These are phyloP conservation scores for Spathaspora sp. DNA, from an alignment of 805 yeast species.

Conservation along the genomic window DNA sequence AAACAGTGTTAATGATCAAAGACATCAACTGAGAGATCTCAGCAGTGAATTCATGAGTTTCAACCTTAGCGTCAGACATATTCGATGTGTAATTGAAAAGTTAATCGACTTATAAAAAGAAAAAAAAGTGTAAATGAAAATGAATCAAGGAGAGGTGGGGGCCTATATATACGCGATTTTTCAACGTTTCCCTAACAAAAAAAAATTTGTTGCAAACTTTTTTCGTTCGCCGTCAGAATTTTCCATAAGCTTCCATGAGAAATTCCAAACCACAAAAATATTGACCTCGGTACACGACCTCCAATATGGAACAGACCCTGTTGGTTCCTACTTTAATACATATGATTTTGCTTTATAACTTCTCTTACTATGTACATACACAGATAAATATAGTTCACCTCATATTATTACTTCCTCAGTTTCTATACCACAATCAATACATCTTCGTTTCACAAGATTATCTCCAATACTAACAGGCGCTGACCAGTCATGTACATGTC, in stretches of 20 bases:
- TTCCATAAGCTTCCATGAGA: constrained; percentile 29
- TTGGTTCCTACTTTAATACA: not conserved
- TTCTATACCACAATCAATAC: constrained; percentile 80
- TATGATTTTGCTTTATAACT: no score
- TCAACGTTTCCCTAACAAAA: not conserved
- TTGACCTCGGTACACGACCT: constrained; percentile 2
- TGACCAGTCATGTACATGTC: constrained; percentile 77
- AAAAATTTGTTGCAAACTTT: not conserved
- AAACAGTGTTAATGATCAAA: constrained; percentile 98
- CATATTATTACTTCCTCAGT: constrained; percentile 66
- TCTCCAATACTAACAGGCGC: constrained; percentile 44
- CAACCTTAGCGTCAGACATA: constrained; percentile 56
- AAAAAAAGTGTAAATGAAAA: constrained; percentile 1
- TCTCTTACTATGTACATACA: no score
- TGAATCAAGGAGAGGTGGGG: constrained; percentile 3
- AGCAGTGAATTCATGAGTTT: constrained; percentile 97
- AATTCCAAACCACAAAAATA: not conserved
- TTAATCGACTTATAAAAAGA: not conserved
- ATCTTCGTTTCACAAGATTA: constrained; percentile 50
- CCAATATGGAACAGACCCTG: not conserved
- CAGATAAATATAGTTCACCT: not conserved
- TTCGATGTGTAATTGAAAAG: constrained; percentile 7
- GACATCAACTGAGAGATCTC: constrained; percentile 99
- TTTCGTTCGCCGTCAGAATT: constrained; percentile 13
- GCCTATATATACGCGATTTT: constrained; percentile 14